Percentiles rank a stretch among this genome's conserved stretches.
phyloP scores from a whole-genome alignment of 2,329 filamentous ascomycete genomes.

The Coniochaeta hoffmannii region DNA sequence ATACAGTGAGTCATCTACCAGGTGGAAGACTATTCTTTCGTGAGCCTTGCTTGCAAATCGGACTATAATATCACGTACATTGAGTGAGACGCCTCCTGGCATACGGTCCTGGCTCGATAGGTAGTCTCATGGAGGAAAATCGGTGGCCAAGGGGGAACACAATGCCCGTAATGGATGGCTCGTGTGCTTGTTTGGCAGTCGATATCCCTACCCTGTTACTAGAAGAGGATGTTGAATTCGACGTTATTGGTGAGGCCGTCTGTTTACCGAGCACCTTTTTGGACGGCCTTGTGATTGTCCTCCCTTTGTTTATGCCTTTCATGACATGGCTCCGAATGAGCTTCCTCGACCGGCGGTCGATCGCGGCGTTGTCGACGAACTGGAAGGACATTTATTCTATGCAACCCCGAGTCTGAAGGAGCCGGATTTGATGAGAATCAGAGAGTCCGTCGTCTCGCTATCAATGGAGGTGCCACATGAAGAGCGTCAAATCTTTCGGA shows the following conservation, averaged over 20 bases:
- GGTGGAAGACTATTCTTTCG: not conserved
- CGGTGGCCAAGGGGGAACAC: not conserved
- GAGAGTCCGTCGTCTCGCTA: no score
- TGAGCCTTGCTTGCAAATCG: not conserved
- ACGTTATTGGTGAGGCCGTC: not conserved
- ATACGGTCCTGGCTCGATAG: not conserved
- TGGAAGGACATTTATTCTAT: not conserved
- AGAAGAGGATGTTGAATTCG: not conserved
- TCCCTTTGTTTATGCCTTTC: constrained; percentile 5
- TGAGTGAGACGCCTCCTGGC: not conserved
- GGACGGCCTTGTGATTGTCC: not conserved
- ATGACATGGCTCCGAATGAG: constrained; percentile 7
- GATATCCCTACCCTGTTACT: not conserved
- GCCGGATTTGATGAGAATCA: no score
- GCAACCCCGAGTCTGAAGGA: not conserved
- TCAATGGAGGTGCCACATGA: no score
- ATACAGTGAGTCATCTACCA: not conserved
- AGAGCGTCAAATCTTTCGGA: no score
- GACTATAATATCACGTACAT: not conserved
- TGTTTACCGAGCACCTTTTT: not conserved
- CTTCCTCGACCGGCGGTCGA: not conserved
- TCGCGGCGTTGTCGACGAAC: constrained; percentile 3
- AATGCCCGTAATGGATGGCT: not conserved
- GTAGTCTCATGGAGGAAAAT: not conserved
- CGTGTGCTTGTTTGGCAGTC: no score